phyloP scores from a whole-genome alignment of 2,329 filamentous ascomycete genomes.

The Ophiostoma piceae region DNA sequence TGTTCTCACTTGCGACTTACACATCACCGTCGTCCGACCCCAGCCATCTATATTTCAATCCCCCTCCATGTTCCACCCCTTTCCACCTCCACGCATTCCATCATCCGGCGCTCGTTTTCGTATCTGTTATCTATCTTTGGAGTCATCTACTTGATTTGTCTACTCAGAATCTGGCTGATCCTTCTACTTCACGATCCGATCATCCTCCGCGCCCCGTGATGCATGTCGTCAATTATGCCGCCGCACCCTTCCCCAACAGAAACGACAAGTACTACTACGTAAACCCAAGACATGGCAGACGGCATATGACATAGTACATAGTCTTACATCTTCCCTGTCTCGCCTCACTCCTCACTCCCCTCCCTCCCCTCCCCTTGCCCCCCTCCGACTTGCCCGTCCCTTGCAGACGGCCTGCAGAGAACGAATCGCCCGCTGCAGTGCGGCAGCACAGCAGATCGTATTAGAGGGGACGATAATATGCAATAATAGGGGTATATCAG shows the following conservation, averaged over 20 bases:
- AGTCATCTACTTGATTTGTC: too few relatives aligned
- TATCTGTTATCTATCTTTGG: background rate
- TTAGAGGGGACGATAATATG: background rate
- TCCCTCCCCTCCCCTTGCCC: background rate
- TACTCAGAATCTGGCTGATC: background rate
- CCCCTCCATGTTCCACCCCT: background rate
- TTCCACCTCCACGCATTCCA: background rate
- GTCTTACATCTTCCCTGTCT: background rate
- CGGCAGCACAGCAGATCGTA: conserved; percentile 22
- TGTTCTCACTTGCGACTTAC: background rate
- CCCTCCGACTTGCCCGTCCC: conserved; percentile 13
- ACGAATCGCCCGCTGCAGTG: conserved; percentile 20
- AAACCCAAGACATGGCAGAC: background rate
- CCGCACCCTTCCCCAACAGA: background rate
- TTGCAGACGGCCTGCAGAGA: conserved; percentile 16
- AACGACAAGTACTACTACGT: conserved; percentile 4
- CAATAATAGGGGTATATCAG: background rate
- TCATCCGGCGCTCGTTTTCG: conserved; percentile 13
- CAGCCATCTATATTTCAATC: conserved; percentile 9
- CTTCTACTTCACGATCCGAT: background rate
- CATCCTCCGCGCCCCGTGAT: background rate
- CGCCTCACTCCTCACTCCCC: background rate
- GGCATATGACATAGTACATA: background rate
- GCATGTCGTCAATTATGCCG: conserved; percentile 9
- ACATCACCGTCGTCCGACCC: background rate